A percentile compares a stretch with the other conserved stretches of the same genome.
These are phyloP conservation scores for Wickerhamomyces sp. DNA, from an alignment of 1,139 yeast genomes.

Conservation along the genomic window DNA sequence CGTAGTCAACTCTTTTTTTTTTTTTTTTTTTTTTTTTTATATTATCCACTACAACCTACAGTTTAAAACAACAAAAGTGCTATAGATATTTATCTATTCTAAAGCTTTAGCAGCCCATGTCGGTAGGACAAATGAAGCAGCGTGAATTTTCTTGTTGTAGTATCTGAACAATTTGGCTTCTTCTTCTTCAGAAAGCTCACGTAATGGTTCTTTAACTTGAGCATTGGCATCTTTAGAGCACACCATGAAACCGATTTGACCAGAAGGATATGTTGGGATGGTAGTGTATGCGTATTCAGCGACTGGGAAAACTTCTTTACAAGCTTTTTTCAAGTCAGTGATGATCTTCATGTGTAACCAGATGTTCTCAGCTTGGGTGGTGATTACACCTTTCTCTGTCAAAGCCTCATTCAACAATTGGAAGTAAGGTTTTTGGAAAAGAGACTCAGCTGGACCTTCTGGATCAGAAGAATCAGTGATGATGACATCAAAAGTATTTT, in stretches of 20 bases:
- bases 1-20: too few relatives aligned
- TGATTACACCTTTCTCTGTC: conserved; percentile 81
- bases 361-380: conserved; percentile 89
- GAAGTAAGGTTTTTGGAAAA: conserved; percentile 85
- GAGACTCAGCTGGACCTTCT: conserved; percentile 91
- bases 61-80: not conserved
- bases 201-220: conserved; percentile 60
- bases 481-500: conserved; percentile 74
- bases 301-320: conserved; percentile 77
- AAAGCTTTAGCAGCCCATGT: conserved; percentile 65
- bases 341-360: conserved; percentile 84
- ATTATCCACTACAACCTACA: too few relatives aligned
- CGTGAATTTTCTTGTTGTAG: conserved; percentile 76
- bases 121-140: conserved; percentile 84
- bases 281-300: conserved; percentile 86
- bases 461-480: conserved; percentile 95
- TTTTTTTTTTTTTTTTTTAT: too few relatives aligned
- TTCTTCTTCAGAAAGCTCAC: conserved; percentile 59
- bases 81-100: conserved; percentile 11
- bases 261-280: conserved; percentile 92
- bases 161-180: conserved; percentile 68
- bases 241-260: conserved; percentile 92
- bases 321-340: conserved; percentile 67
- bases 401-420: conserved; percentile 73
- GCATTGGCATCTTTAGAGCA: conserved; percentile 70